Evolutionary conservation across 108 stramenopile species (phyloP), one percentile per base, ranked within the genome.

Genomic region (Seminavis robusta): DNA sequence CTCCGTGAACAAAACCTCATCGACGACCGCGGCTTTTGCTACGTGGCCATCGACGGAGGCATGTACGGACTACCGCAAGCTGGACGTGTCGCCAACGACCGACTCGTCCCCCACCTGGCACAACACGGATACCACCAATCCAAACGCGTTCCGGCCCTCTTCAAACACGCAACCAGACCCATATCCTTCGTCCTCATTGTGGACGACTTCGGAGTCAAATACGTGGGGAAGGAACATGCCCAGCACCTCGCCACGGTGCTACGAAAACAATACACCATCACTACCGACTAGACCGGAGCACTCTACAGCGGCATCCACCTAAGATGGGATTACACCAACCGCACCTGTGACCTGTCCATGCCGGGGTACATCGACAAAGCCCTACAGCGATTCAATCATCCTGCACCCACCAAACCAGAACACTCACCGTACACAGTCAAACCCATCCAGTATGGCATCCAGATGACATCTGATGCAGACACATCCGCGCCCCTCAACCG

Each of bases 201-300:
- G 0, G 76, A 78, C 33, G 77, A 83, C 60, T 73, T 75, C 29
- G 68, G 52, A 11, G 53, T 83, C 45, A 67, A 72, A 60, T 78
- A 74, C 50, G 33, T 48, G 21, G 31, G 43, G 26, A 10, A 65
- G 20, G 56, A 46, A 2, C 63, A 83, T 42, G 64, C 58, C 1
- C 46, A 76, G 15, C 77, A 76, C 42, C 65, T 79, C 47, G 20
- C 69, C 62, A 46, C 42, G 9, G 40, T 46, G 8, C 65, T 74
- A 20, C 20, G 55, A 31, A 26, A 42, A n/a, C n/a, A n/a, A n/a
- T n/a, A n/a, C n/a, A n/a, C n/a, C n/a, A n/a, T n/a, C n/a, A n/a
- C n/a, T n/a, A n/a, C n/a, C n/a, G n/a, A n/a, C n/a, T n/a, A n/a
- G n/a, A n/a, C n/a, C n/a, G n/a, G n/a, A n/a, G n/a, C n/a, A n/a